Percentiles rank a stretch among this genome's conserved stretches.
phyloP scores from a whole-genome alignment of 139 green algal genomes.

The Asterochloris erici region DNA sequence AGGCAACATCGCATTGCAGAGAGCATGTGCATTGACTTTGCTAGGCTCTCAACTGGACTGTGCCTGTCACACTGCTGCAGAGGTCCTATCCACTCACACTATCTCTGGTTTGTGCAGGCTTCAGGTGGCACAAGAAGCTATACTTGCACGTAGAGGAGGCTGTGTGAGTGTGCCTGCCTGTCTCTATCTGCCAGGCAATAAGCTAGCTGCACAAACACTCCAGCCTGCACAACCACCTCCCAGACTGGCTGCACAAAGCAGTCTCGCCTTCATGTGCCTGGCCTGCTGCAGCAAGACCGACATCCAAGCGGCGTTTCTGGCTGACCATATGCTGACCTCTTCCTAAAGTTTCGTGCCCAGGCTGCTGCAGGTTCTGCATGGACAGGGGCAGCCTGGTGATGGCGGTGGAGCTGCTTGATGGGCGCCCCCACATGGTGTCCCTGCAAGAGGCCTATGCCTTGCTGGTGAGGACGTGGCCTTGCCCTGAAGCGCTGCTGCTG shows the following conservation, averaged over 20 bases:
- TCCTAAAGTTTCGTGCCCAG: background rate
- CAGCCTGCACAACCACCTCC: background rate
- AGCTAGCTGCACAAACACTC: background rate
- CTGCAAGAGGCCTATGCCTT: conserved; percentile 8
- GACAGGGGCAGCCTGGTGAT: conserved; percentile 6
- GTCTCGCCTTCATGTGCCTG: background rate
- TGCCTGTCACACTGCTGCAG: background rate
- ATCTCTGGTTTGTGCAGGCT: background rate
- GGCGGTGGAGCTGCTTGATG: background rate
- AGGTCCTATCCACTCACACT: background rate
- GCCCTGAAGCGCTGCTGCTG: background rate
- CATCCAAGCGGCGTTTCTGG: background rate
- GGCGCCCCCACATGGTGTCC: background rate
- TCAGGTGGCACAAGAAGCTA: conserved; percentile 5
- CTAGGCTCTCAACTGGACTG: background rate
- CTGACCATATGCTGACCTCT: background rate
- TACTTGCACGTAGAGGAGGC: conserved; percentile 19
- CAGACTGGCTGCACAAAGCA: background rate
- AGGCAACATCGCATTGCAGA: background rate
- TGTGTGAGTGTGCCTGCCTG: background rate
- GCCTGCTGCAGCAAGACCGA: background rate
- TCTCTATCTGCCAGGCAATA: background rate
- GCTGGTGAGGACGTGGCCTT: background rate
- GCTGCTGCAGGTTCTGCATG: conserved; percentile 2
- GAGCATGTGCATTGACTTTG: background rate